Percentiles rank a stretch among this genome's conserved stretches.
These are phyloP conservation scores for Scedosporium apiospermum DNA, from an alignment of 2,329 filamentous ascomycete genomes.

Conservation along the genomic window DNA sequence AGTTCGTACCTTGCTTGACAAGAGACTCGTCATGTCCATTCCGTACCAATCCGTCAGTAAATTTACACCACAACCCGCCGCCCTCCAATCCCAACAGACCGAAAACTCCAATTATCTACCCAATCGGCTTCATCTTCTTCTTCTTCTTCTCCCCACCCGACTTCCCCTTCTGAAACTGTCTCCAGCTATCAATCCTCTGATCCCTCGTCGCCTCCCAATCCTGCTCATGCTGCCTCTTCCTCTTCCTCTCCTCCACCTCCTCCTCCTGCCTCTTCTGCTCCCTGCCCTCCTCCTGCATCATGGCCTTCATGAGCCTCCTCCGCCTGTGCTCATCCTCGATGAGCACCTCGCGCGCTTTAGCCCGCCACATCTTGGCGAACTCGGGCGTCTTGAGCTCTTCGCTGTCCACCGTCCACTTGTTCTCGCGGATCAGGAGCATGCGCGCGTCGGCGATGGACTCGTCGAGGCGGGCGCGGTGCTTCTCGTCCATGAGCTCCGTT, in stretches of 20 bases:
- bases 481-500: constrained; percentile 85
- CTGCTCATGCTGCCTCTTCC: constrained; percentile 85
- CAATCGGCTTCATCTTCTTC: constrained; percentile 57
- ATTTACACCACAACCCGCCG: neutral
- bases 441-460: constrained; percentile 94
- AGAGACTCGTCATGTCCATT: neutral
- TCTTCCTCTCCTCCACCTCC: constrained; percentile 69
- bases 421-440: constrained; percentile 86
- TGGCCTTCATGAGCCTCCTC: constrained; percentile 77
- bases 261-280: constrained; percentile 80
- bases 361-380: constrained; percentile 78
- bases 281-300: constrained; percentile 93
- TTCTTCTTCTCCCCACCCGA: constrained; percentile 36
- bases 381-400: constrained; percentile 76
- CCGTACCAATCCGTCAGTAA: neutral
- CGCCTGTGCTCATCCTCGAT: constrained; percentile 86
- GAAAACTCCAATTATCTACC: constrained; percentile 21
- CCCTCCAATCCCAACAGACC: neutral
- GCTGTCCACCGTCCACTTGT: constrained; percentile 85
- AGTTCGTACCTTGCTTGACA: neutral
- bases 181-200: constrained; percentile 86
- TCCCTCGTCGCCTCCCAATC: constrained; percentile 93
- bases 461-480: constrained; percentile 76
- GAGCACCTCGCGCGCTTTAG: constrained; percentile 82
- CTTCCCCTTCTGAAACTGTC: constrained; percentile 76